Conservation (phyloP, 495 filamentous ascomycete species). For the Annulohypoxylon stygium region DNA sequence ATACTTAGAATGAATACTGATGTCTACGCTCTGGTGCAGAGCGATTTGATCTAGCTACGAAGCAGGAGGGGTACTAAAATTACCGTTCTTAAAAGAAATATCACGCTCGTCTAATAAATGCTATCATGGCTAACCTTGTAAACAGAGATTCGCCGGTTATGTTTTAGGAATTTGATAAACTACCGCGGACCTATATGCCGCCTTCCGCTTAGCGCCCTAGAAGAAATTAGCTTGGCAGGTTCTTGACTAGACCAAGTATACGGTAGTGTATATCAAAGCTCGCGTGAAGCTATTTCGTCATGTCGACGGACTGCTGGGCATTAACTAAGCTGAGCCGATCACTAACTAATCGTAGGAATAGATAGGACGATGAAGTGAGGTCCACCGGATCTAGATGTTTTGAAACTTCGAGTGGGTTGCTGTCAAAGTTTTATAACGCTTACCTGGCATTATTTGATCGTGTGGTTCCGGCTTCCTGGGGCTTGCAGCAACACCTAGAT, state of each 20-base stretch:
- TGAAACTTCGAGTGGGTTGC: slow-evolving; percentile 9
- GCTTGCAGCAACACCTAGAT: neutral
- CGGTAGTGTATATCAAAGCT: slow-evolving; percentile 9
- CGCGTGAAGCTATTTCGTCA: neutral
- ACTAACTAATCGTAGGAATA: neutral
- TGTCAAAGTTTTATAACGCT: slow-evolving; percentile 34
- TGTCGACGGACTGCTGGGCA: neutral
- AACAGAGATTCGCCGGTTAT: slow-evolving; percentile 16
- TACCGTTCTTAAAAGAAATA: neutral
- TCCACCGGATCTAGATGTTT: neutral
- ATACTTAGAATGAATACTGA: slow-evolving; percentile 14
- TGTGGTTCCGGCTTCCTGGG: slow-evolving; percentile 9
- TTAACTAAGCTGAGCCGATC: neutral
- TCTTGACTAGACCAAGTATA: slow-evolving; percentile 1
- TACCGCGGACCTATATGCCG: slow-evolving; percentile 19
- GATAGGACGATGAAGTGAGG: neutral
- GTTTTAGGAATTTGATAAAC: slow-evolving; percentile 15
- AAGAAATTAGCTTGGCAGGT: slow-evolving; percentile 10
- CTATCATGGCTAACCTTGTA: slow-evolving; percentile 20
- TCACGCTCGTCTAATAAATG: slow-evolving; percentile 13
- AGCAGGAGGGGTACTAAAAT: slow-evolving; percentile 1
- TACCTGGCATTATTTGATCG: slow-evolving; percentile 7
- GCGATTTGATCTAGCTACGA: slow-evolving; percentile 6
- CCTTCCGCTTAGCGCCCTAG: slow-evolving; percentile 13
- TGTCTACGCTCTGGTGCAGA: slow-evolving; percentile 7